Evolutionary conservation across 2,329 filamentous ascomycete species (phyloP), one percentile per base, ranked within the genome.

Genomic region (Fusarium veterinarium): DNA sequence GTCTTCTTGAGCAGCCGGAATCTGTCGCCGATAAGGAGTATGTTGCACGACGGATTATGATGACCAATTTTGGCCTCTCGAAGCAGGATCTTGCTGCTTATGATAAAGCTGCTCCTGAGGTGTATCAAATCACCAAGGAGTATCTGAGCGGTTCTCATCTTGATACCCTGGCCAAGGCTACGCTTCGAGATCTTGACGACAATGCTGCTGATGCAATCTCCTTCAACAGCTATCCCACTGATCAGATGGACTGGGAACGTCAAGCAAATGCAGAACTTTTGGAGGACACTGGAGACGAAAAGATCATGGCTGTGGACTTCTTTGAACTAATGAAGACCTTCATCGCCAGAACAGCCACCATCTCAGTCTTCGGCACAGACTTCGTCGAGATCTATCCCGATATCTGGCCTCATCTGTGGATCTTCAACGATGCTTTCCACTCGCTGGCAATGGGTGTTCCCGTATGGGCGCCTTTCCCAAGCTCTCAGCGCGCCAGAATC

Each of bases 311-410:
- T 25, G 78, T 76, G 3, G 80, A 83, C 37, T 71, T 82, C 48
- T 76, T 79, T 45, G 78, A 79, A 25, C 67, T 84, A 35, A 73
- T 79, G 6, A 80, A 78, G 19, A 80, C 80, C 63, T 84, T 82
- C 63, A 75, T 83, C 13, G 80, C 80, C 31, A 76, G 75, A 25
- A 80, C 81, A 5, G 78, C 81, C 13, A 83, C 78, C 17, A 69
- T 76, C 7, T 77, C 81, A 4, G 74, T 84, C 9, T 80, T 83
- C 51, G 83, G 83, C n/a, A 80, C 79, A 6, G 80, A 84, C 64
- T 83, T 84, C 73, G 77, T 83, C 48, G 78, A 83, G 33, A 82
- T 84, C 69, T 84, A 81, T 19, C 79, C 81, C 6, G 79, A 82
- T 1, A 79, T 84, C 25, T 83, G 81, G 77, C 69, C 80, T 38